Evolutionary conservation across 208 protist species (phyloP), one percentile per base, ranked within the genome.

Genomic region (Trypanosoma theileri): DNA sequence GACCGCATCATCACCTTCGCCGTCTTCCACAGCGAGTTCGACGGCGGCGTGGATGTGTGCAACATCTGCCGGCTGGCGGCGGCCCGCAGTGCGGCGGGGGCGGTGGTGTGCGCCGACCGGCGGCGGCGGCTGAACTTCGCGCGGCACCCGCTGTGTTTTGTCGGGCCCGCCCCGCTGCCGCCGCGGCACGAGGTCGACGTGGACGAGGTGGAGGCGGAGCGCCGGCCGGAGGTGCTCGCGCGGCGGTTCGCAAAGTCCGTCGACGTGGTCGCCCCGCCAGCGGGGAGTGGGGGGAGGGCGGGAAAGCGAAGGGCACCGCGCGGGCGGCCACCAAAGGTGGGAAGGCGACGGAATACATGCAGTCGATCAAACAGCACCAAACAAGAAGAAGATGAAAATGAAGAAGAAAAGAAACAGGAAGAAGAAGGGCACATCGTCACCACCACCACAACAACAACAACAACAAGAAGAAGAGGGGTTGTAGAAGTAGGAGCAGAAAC

Each of bases 1-100:
- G 69, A 74, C 26, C 58, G 69, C 35, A 40, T 74, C 13, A 74
- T 74, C 41, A 74, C 69, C 8, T 67, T 68, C 28, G 69, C 61
- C 46, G 60, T 74, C 9, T 74, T 74, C 54, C 60, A 68, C 57
- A 72, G 67, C 28, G 35, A 55, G 24, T 59, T 48, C 16, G 21
- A 35, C 13, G 58, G 61, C 41, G 70, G 61, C 16, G 70, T 75
- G 31, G 70, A 75, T 59, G 54, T 75, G 50, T 75, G 70, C 54
- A 69, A 75, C 54, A 50, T 75, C 10, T 75, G 70, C 53, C 60
- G 70, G 26, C n/a, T 66, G 13, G 68, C 68, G 0, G 68, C 67
- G 3, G 52, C 44, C 7, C 28, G 51, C n/a, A 66, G 51, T 51
- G 22, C 11, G 0, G 40, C 31, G 0, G 41, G 53, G 3, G 11